Conservation (phyloP, 805 yeast species). For the Yamadazyma tumulicola region DNA sequence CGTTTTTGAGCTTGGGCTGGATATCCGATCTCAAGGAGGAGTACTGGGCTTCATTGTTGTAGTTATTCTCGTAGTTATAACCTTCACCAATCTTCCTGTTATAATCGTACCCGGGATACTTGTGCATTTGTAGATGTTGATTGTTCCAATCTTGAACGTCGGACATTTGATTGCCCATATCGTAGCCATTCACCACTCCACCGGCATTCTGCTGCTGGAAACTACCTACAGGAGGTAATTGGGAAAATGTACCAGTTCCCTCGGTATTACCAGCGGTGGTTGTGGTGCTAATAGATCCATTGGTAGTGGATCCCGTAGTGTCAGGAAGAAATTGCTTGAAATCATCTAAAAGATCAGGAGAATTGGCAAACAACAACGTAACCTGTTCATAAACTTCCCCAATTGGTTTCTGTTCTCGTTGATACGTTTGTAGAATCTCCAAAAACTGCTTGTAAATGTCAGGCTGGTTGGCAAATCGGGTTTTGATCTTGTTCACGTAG, state of each 20-base stretch:
- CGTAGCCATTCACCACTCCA: constrained; percentile 1
- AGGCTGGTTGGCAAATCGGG: constrained; percentile 89
- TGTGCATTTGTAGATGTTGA: constrained; percentile 3
- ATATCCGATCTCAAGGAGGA: constrained; percentile 43
- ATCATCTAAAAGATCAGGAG: constrained; percentile 92
- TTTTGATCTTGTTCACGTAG: constrained; percentile 94
- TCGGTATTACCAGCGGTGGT: constrained; percentile 42
- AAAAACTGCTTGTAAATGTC: constrained; percentile 92
- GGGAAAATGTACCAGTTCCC: constrained; percentile 37
- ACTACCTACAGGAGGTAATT: constrained; percentile 85
- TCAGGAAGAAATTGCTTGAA: constrained; percentile 95
- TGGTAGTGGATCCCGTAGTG: constrained; percentile 40
- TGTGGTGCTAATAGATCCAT: constrained; percentile 38
- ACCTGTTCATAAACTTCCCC: constrained; percentile 95
- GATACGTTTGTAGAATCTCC: constrained; percentile 94
- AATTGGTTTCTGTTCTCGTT: constrained; percentile 92
- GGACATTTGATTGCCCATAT: not conserved
- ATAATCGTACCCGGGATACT: not conserved
- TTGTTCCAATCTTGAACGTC: constrained; percentile 3
- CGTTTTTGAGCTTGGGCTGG: constrained; percentile 18
- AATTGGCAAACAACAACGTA: constrained; percentile 79
- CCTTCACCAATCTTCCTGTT: constrained; percentile 25
- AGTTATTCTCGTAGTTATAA: constrained; percentile 28
- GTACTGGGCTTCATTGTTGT: constrained; percentile 41
- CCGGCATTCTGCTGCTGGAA: constrained; percentile 44